A percentile compares a stretch with the other conserved stretches of the same genome.
Conservation (phyloP, 2,329 filamentous ascomycete species). For the Zasmidium citrigriseum region DNA sequence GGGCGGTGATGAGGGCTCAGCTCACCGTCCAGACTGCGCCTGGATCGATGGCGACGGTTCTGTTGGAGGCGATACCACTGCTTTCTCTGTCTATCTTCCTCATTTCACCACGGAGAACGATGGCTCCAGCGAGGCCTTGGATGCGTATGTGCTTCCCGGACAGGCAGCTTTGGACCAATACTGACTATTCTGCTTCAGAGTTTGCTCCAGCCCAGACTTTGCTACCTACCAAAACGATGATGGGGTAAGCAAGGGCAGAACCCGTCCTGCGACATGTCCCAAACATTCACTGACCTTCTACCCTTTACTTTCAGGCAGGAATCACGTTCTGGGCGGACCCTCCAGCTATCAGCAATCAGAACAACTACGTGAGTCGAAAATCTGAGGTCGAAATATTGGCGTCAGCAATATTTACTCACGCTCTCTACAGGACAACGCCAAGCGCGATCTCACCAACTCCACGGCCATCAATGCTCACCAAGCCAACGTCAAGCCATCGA, state of each 20-base stretch:
- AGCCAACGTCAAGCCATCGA: neutral
- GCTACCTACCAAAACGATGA: neutral
- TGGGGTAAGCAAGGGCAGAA: too few species aligned
- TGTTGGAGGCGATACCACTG: neutral
- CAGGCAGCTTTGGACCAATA: too few species aligned
- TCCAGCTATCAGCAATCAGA: neutral
- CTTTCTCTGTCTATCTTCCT: neutral
- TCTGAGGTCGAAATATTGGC: too few species aligned
- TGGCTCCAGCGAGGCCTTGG: neutral
- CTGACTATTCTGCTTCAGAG: neutral
- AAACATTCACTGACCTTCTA: too few species aligned
- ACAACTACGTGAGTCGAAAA: too few species aligned
- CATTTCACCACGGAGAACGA: neutral
- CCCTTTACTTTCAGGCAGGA: too few species aligned
- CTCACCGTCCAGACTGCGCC: neutral
- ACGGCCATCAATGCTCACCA: neutral
- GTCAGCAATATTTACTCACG: too few species aligned
- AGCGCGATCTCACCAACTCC: neutral
- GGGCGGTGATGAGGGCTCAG: neutral
- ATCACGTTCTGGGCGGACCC: neutral
- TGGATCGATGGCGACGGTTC: neutral
- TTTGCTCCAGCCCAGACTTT: neutral
- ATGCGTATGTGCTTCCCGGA: too few species aligned
- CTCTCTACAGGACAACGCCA: too few species aligned
- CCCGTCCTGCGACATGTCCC: too few species aligned